Evolutionary conservation across 2,329 filamentous ascomycete genomes (phyloP), one percentile per base, ranked within the genome.

Genomic region (Cryphonectria parasitica): DNA sequence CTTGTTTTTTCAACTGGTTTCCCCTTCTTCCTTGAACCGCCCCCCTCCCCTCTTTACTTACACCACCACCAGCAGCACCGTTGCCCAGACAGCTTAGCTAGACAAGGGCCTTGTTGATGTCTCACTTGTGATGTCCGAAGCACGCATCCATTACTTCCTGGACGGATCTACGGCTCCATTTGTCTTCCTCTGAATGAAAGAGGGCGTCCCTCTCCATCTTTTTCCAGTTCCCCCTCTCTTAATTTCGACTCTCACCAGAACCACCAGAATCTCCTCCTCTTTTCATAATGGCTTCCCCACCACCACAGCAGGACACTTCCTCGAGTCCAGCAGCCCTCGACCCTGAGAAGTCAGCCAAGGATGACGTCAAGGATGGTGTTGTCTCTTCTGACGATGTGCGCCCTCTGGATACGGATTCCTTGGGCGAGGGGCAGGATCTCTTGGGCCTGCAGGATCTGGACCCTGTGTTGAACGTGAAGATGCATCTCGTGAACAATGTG

Each of bases 401-500:
- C 54, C 60, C 60, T 1, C 36, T 36, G 22, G 71, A 74, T n/a
- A 63, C 36, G 11, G 25, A 63, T 52, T 71, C 69, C 2, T 39
- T 72, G 41, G 39, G 28, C 41, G 65, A 68, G n/a, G 73, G 68
- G 7, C 71, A 75, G 69, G 85, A 88, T 73, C 75, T 88, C 34
- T 77, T 88, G 56, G 80, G 80, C 6, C 77, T 80, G n/a, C 84
- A 87, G 76, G 79, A 83, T 72, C 78, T 84, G n/a, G 86, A 88
- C 74, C 84, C 84, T 1, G 85, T 84, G 2, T 78, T 89, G 52
- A 84, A 84, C 74, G 80, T 82, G 1, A 88, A 88, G 77, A 88
- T 88, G 85, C 82, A 86, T 74, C 76, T 89, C 64, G 82, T 89
- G 68, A 89, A 89, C 76, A 83, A 89, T 75, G 84, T 83, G 66